phyloP scores from a whole-genome alignment of 495 filamentous ascomycete genomes.

The Daldinia bambusicola region DNA sequence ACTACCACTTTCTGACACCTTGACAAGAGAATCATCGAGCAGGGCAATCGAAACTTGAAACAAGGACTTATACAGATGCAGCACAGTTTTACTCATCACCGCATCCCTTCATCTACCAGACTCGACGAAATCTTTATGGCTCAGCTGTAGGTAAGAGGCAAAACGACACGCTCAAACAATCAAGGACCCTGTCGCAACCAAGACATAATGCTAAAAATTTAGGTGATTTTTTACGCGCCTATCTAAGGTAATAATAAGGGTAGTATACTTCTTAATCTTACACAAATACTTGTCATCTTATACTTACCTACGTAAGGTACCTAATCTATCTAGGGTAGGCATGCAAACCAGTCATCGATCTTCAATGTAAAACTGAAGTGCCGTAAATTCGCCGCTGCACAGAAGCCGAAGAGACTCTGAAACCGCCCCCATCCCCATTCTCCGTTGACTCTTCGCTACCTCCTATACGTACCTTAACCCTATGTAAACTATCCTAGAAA shows the following conservation, averaged over 20 bases:
- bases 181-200: neutral
- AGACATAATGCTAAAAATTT: neutral
- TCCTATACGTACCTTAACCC: neutral
- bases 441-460: too few relatives aligned
- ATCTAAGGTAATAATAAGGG: neutral
- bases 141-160: slow-evolving; percentile 19
- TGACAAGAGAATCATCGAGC: neutral
- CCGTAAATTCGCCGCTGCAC: neutral
- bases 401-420: neutral
- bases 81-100: neutral
- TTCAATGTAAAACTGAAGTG: neutral
- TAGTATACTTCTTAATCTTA: slow-evolving; percentile 1
- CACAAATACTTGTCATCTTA: too few relatives aligned
- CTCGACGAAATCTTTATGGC: neutral
- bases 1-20: neutral
- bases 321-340: too few relatives aligned
- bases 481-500: neutral
- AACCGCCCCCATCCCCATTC: neutral
- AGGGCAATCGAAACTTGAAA: slow-evolving; percentile 20
- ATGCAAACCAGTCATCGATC: neutral
- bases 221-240: neutral
- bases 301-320: neutral
- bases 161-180: neutral
- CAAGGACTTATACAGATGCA: neutral
- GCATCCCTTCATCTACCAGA: neutral